phyloP scores from a whole-genome alignment of 352 stramenopile genomes.

The Phytophthora meadii region DNA sequence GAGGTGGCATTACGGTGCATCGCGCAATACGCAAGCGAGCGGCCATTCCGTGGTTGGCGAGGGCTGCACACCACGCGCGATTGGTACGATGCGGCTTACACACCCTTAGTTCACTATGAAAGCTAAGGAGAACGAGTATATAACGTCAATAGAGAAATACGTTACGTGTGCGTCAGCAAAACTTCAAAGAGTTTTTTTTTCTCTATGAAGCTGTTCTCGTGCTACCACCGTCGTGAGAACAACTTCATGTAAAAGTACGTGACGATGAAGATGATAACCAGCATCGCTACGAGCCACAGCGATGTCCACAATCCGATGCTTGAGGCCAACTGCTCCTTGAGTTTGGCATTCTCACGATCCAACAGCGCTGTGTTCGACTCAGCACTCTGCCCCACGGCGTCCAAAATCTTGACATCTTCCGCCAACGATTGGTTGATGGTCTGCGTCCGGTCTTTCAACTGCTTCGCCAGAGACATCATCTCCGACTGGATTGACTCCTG shows the following conservation, averaged over 20 bases:
- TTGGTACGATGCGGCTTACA: constrained; percentile 89
- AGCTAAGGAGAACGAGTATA: constrained; percentile 29
- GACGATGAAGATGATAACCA: constrained; percentile 68
- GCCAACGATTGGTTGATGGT: constrained; percentile 76
- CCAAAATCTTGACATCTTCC: constrained; percentile 79
- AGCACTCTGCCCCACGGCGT: constrained; percentile 73
- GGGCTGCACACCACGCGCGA: constrained; percentile 85
- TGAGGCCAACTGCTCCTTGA: constrained; percentile 71
- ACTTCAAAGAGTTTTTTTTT: too few relatives aligned
- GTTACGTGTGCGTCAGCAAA: constrained; percentile 8
- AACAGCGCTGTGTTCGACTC: constrained; percentile 71
- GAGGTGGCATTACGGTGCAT: constrained; percentile 73
- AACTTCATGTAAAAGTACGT: constrained; percentile 87
- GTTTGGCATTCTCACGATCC: constrained; percentile 63
- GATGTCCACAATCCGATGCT: constrained; percentile 83
- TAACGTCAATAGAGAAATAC: constrained; percentile 19
- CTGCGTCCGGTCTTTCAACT: constrained; percentile 78
- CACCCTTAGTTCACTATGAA: constrained; percentile 78
- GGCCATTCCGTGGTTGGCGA: constrained; percentile 72
- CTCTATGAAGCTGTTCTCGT: neutral
- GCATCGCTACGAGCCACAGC: constrained; percentile 66
- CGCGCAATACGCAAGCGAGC: constrained; percentile 77
- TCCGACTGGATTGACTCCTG: constrained; percentile 78
- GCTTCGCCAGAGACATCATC: constrained; percentile 75
- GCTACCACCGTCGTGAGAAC: constrained; percentile 62